Percentiles rank a stretch among this genome's conserved stretches.
phyloP scores from a whole-genome alignment of 1,139 yeast genomes.

The Geotrichum cucujoidarum region DNA sequence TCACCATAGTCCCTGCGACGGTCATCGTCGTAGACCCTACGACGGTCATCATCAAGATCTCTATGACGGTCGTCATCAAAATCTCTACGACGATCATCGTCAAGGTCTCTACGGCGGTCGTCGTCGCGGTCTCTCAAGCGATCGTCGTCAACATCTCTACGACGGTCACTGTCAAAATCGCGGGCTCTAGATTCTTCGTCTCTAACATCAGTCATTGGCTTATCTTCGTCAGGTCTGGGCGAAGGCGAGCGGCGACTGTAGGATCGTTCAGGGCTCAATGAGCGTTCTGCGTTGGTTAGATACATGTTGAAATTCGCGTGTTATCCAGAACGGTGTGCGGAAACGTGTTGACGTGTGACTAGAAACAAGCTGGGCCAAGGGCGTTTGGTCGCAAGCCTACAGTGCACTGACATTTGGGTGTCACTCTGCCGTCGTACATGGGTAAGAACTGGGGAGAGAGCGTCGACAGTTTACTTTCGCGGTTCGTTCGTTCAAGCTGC shows the following conservation, averaged over 20 bases:
- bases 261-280: constrained; percentile 24
- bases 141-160: not conserved
- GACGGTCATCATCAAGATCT: not conserved
- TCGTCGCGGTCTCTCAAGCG: not conserved
- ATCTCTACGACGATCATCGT: not conserved
- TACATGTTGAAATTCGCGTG: not conserved
- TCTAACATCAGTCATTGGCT: constrained; percentile 11
- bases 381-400: not conserved
- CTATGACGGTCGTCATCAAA: not conserved
- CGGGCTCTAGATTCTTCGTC: constrained; percentile 6
- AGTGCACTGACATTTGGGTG: not conserved
- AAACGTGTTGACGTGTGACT: not conserved
- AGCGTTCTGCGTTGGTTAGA: constrained; percentile 22
- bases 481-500: not conserved
- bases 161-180: not conserved
- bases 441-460: not conserved
- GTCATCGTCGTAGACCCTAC: too few relatives aligned
- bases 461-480: not conserved
- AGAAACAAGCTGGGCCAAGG: not conserved
- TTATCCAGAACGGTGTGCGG: not conserved
- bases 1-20: too few relatives aligned
- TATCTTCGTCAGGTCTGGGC: constrained; percentile 19
- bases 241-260: constrained; percentile 29
- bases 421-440: not conserved
- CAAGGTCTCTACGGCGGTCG: not conserved